phyloP scores from a whole-genome alignment of 2,329 filamentous ascomycete species.

The Paraphoma chrysanthemicola region DNA sequence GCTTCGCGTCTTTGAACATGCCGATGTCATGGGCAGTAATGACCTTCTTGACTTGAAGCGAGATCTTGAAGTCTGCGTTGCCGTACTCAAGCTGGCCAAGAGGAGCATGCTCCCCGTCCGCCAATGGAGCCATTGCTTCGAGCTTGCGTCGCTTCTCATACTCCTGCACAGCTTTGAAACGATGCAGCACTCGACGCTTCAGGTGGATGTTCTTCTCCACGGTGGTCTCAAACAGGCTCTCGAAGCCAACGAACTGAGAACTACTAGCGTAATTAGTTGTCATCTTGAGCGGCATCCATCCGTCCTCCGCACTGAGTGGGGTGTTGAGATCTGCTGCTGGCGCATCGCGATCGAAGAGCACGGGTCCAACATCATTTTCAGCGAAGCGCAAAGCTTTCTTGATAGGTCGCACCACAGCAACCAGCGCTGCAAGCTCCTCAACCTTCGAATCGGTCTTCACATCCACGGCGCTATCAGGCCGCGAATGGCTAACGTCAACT shows the following conservation, averaged over 20 bases:
- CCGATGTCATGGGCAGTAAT: constrained; percentile 14
- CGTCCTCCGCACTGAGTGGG: neutral
- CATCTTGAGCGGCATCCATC: constrained; percentile 1
- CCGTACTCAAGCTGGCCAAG: constrained; percentile 19
- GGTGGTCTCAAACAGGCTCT: constrained; percentile 1
- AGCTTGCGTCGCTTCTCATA: constrained; percentile 12
- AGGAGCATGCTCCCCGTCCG: neutral
- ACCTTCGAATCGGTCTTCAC: neutral
- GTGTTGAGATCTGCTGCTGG: constrained; percentile 1
- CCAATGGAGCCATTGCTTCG: neutral
- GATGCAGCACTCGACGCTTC: constrained; percentile 8
- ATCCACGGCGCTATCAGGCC: neutral
- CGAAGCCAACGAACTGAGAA: neutral
- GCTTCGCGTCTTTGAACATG: constrained; percentile 5
- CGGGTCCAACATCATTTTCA: constrained; percentile 2
- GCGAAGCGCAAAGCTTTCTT: constrained; percentile 9
- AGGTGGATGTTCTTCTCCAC: constrained; percentile 1
- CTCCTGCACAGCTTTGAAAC: constrained; percentile 16
- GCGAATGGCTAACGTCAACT: neutral
- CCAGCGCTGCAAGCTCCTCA: neutral
- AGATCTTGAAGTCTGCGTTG: constrained; percentile 14
- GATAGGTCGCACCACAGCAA: neutral
- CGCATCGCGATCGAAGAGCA: constrained; percentile 4
- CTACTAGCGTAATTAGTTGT: neutral
- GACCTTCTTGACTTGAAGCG: constrained; percentile 3